A percentile compares a stretch with the other conserved stretches of the same genome.
Evolutionary conservation across 2,329 filamentous ascomycete species (phyloP).

Genomic region (Beauveria varroae): DNA sequence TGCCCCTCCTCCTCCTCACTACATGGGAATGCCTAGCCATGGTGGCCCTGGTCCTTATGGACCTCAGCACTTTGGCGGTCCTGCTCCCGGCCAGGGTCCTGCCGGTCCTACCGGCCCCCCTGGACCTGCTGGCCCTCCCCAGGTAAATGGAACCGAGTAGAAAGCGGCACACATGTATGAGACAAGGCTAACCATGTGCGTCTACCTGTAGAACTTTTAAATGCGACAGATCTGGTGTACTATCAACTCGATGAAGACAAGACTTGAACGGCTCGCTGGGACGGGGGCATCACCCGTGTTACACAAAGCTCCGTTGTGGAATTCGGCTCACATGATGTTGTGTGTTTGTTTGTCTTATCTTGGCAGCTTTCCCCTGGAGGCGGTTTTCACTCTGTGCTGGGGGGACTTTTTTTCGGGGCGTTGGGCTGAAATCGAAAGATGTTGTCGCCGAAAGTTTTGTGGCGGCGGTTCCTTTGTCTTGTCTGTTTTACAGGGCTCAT

Average conservation of each 20-base stretch:
- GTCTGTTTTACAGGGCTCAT: conserved; percentile 4
- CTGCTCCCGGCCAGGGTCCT: conserved; percentile 34
- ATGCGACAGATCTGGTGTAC: neutral
- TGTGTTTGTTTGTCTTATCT: conserved; percentile 19
- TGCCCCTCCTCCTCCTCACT: conserved; percentile 61
- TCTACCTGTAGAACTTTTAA: conserved; percentile 10
- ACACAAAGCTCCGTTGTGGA: conserved; percentile 1
- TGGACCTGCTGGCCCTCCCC: conserved; percentile 30
- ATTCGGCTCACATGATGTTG: conserved; percentile 14
- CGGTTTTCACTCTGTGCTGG: conserved; percentile 16
- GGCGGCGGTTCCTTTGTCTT: neutral
- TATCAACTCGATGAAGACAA: conserved; percentile 6
- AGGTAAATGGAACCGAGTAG: conserved; percentile 23
- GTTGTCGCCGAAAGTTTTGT: conserved; percentile 12
- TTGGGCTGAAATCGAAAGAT: conserved; percentile 19
- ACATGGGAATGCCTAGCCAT: conserved; percentile 41
- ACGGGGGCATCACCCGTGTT: neutral
- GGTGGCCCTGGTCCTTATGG: conserved; percentile 37
- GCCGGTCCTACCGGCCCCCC: conserved; percentile 30
- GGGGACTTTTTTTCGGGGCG: conserved; percentile 17
- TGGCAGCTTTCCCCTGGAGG: conserved; percentile 14
- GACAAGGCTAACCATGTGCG: conserved; percentile 1
- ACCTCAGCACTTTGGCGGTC: conserved; percentile 40
- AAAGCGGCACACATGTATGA: conserved; percentile 9
- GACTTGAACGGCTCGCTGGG: conserved; percentile 1